phyloP scores from a whole-genome alignment of 2,329 filamentous ascomycete species.

The Neofusicoccum parvum region DNA sequence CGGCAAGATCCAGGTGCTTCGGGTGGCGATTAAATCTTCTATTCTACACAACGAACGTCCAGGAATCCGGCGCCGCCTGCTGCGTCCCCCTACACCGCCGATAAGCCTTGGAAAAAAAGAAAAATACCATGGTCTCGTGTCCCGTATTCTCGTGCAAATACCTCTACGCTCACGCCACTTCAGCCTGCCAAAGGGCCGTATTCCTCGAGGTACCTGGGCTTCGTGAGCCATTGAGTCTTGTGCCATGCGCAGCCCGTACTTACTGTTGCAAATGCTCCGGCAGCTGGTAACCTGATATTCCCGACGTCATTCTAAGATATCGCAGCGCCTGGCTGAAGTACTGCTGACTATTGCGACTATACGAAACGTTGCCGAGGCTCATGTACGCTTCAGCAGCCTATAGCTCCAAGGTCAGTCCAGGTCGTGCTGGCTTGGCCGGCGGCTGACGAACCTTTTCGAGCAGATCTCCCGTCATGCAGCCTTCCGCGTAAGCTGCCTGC shows the following conservation, averaged over 20 bases:
- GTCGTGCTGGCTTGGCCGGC: not conserved
- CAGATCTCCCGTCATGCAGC: constrained; percentile 44
- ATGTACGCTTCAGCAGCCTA: constrained; percentile 57
- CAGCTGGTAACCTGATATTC: constrained; percentile 46
- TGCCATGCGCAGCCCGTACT: constrained; percentile 23
- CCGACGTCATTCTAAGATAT: constrained; percentile 48
- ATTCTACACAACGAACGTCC: not conserved
- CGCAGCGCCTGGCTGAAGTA: constrained; percentile 51
- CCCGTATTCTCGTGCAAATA: constrained; percentile 1
- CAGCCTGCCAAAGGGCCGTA: constrained; percentile 36
- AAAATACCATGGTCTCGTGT: constrained; percentile 2
- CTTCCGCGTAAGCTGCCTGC: constrained; percentile 44
- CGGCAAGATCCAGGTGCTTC: not conserved
- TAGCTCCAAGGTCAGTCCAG: constrained; percentile 15
- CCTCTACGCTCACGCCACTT: not conserved
- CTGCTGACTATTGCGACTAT: constrained; percentile 45
- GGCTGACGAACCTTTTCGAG: constrained; percentile 44
- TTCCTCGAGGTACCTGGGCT: constrained; percentile 47
- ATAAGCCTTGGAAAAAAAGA: not conserved
- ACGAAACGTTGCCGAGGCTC: constrained; percentile 55
- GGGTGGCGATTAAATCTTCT: not conserved
- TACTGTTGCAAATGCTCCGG: constrained; percentile 51
- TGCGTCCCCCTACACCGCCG: not conserved
- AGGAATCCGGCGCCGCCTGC: not conserved
- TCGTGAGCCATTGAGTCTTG: not conserved